A percentile compares a stretch with the other conserved stretches of the same genome.
Conservation (phyloP, 495 filamentous ascomycete genomes). For the Sporormia fimetaria region DNA sequence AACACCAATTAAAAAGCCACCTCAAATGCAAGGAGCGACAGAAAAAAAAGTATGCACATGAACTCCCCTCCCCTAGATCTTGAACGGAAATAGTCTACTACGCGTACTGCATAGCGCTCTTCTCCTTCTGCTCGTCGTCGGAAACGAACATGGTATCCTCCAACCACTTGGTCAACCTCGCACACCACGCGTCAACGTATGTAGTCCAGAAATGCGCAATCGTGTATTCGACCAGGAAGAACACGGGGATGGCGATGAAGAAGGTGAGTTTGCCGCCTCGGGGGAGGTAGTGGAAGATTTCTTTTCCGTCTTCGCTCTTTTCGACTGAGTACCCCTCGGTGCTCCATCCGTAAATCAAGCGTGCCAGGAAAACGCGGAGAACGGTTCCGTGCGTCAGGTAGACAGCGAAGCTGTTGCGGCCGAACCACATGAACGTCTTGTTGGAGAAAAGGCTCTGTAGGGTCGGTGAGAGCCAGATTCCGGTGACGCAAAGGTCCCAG, state of each 20-base stretch:
- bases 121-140: slow-evolving; percentile 36
- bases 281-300: slow-evolving; percentile 12
- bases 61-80: not conserved
- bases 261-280: slow-evolving; percentile 21
- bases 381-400: slow-evolving; percentile 57
- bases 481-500: slow-evolving; percentile 46
- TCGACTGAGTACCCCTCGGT: slow-evolving; percentile 38
- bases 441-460: slow-evolving; percentile 45
- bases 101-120: slow-evolving; percentile 7
- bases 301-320: slow-evolving; percentile 38
- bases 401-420: slow-evolving; percentile 56
- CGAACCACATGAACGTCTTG: slow-evolving; percentile 51
- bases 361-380: slow-evolving; percentile 49
- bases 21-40: too few relatives aligned
- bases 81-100: not conserved
- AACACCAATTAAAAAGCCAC: too few relatives aligned
- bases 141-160: slow-evolving; percentile 45
- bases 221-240: slow-evolving; percentile 48
- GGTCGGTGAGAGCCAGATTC: slow-evolving; percentile 47
- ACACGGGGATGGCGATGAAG: slow-evolving; percentile 42
- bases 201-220: slow-evolving; percentile 52
- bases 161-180: slow-evolving; percentile 45
- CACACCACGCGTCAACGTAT: slow-evolving; percentile 56
- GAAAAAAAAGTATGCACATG: too few relatives aligned
- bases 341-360: slow-evolving; percentile 53